A percentile compares a stretch with the other conserved stretches of the same genome.
phyloP scores from a whole-genome alignment of 2,329 filamentous ascomycete species.

The Penicillium sp. region DNA sequence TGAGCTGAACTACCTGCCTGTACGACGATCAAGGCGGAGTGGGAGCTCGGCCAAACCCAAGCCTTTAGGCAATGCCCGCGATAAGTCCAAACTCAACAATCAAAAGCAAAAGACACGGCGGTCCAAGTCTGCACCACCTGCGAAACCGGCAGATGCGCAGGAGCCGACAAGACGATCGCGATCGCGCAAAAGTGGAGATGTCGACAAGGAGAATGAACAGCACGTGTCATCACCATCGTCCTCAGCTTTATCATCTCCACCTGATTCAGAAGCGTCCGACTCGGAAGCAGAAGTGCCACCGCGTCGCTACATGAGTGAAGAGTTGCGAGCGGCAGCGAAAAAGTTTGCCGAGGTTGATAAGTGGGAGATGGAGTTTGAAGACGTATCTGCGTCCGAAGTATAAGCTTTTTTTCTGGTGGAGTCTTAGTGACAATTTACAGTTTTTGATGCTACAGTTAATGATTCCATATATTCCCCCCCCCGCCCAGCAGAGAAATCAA shows the following conservation, averaged over 20 bases:
- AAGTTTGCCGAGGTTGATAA: constrained; percentile 52
- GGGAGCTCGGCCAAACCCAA: constrained; percentile 29
- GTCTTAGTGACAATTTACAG: constrained; percentile 19
- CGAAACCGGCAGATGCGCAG: constrained; percentile 13
- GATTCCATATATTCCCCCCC: constrained; percentile 1
- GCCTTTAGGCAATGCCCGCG: constrained; percentile 27
- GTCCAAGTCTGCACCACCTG: constrained; percentile 16
- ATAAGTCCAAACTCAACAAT: constrained; percentile 23
- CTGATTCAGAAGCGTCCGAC: constrained; percentile 39
- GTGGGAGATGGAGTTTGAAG: constrained; percentile 54
- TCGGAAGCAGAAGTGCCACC: constrained; percentile 28
- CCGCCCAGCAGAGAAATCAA: background rate
- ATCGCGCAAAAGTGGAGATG: constrained; percentile 19
- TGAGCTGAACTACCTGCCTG: constrained; percentile 42
- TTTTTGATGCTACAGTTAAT: constrained; percentile 9
- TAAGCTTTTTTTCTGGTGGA: constrained; percentile 25
- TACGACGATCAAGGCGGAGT: constrained; percentile 27
- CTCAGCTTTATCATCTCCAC: constrained; percentile 43
- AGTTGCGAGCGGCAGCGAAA: constrained; percentile 42
- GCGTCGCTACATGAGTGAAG: constrained; percentile 41
- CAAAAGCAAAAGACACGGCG: constrained; percentile 27
- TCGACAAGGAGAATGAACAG: constrained; percentile 42
- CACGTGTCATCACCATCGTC: constrained; percentile 40
- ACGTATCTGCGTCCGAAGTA: constrained; percentile 39
- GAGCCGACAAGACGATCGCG: constrained; percentile 22